phyloP scores from a whole-genome alignment of 345 rosid species.

The Eucalyptus cloeziana region DNA sequence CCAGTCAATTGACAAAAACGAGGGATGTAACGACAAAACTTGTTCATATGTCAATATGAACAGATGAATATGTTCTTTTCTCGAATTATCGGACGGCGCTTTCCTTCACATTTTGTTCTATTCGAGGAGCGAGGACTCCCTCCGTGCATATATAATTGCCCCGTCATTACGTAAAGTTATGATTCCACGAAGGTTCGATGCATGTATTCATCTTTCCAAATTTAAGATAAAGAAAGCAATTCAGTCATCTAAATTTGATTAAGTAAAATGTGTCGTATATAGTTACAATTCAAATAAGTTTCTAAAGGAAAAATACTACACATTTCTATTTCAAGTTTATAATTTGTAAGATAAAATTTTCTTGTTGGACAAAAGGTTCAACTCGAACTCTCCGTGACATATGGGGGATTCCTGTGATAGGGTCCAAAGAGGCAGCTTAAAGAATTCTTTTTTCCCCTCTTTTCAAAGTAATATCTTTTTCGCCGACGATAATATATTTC shows the following conservation, averaged over 20 bases:
- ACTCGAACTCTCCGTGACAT: rapidly evolving
- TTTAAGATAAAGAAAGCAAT: not conserved
- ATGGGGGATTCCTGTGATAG: not conserved
- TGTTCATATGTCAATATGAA: too few species aligned
- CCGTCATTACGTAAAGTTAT: too few species aligned
- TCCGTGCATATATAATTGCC: not conserved
- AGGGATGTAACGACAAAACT: not conserved
- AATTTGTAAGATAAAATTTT: too few species aligned
- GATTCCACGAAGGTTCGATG: not conserved
- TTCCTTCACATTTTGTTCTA: too few species aligned
- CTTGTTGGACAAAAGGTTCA: not conserved
- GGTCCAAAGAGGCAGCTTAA: not conserved
- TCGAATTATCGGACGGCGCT: not conserved
- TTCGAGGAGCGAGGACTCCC: not conserved
- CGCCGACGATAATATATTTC: rapidly evolving
- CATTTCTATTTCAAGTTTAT: not conserved
- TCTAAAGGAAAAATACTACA: not conserved
- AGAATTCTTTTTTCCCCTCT: not conserved
- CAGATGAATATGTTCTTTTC: not conserved
- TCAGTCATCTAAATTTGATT: not conserved
- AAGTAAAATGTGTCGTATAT: not conserved
- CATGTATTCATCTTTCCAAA: not conserved
- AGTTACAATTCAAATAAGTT: too few species aligned
- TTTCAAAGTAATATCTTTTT: not conserved
- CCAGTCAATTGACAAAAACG: not conserved